Percentiles rank a stretch among this genome's conserved stretches.
phyloP scores from a whole-genome alignment of 2,329 filamentous ascomycete genomes.

The Aureobasidium namibiae region DNA sequence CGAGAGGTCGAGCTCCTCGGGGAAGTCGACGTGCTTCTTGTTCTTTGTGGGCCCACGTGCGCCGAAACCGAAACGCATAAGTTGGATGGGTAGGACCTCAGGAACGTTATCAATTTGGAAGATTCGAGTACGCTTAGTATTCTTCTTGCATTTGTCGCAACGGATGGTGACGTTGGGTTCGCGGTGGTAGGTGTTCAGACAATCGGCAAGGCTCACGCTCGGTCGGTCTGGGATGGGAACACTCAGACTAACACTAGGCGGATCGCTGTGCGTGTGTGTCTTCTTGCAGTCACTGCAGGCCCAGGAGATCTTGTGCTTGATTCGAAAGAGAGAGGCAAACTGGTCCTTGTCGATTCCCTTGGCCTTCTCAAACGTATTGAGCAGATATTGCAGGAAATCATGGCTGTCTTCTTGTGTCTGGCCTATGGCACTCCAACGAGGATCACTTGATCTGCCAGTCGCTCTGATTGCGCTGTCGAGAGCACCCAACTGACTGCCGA shows the following conservation, averaged over 20 bases:
- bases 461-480: constrained; percentile 13
- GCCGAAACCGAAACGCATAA: constrained; percentile 15
- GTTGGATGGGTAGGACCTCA: constrained; percentile 17
- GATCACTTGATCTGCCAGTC: constrained; percentile 12
- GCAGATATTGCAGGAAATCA: constrained; percentile 14
- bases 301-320: constrained; percentile 15
- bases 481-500: background rate
- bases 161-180: constrained; percentile 13
- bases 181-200: constrained; percentile 13
- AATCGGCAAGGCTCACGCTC: constrained; percentile 8
- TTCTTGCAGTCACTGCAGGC: constrained; percentile 12
- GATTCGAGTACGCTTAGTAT: constrained; percentile 1
- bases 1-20: constrained; percentile 14
- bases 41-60: constrained; percentile 6
- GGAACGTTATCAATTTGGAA: constrained; percentile 13
- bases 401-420: constrained; percentile 15
- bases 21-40: constrained; percentile 9
- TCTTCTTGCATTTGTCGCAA: constrained; percentile 16
- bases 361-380: constrained; percentile 10
- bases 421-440: constrained; percentile 10
- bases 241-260: constrained; percentile 11
- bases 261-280: constrained; percentile 1
- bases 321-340: constrained; percentile 10
- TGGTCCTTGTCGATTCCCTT: constrained; percentile 3
- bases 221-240: constrained; percentile 12